A percentile compares a stretch with the other conserved stretches of the same genome.
Evolutionary conservation across 2,329 filamentous ascomycete genomes (phyloP).

Genomic region (Epichloe hybrida): DNA sequence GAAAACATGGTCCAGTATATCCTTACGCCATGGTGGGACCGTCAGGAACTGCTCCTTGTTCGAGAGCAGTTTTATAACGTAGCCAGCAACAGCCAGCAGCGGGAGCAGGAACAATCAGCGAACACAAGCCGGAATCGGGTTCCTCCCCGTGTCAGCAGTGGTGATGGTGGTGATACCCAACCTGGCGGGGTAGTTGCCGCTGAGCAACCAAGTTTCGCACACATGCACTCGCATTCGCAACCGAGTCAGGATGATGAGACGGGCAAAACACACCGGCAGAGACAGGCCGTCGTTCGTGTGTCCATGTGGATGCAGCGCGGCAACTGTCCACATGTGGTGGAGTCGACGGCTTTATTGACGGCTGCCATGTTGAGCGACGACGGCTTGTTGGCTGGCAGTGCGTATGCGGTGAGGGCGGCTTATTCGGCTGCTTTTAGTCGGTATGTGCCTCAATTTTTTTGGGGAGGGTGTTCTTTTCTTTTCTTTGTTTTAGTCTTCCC

Average conservation of each 20-base stretch:
- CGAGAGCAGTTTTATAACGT: slow-evolving; percentile 47
- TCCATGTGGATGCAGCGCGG: slow-evolving; percentile 60
- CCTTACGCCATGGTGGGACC: slow-evolving; percentile 60
- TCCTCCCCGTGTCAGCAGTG: neutral
- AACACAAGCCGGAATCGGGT: neutral
- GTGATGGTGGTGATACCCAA: neutral
- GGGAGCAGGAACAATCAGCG: neutral
- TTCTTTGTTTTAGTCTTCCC: neutral
- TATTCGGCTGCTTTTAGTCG: slow-evolving; percentile 65
- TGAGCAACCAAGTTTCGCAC: neutral
- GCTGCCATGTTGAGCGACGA: slow-evolving; percentile 56
- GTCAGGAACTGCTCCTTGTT: slow-evolving; percentile 50
- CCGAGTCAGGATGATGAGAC: neutral
- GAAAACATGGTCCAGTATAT: slow-evolving; percentile 52
- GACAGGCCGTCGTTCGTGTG: slow-evolving; percentile 41
- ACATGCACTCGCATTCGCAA: neutral
- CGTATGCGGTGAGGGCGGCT: slow-evolving; percentile 51
- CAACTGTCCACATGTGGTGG: slow-evolving; percentile 64
- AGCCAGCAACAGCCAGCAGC: slow-evolving; percentile 7
- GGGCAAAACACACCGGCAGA: slow-evolving; percentile 17
- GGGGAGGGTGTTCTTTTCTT: neutral
- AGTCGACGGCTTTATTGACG: slow-evolving; percentile 61
- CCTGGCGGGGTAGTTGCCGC: neutral
- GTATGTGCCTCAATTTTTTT: slow-evolving; percentile 27
- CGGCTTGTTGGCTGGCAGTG: slow-evolving; percentile 25